Percentiles rank a stretch among this genome's conserved stretches.
Conservation (phyloP, 2,329 filamentous ascomycete species). For the Aspergillus ruber region DNA sequence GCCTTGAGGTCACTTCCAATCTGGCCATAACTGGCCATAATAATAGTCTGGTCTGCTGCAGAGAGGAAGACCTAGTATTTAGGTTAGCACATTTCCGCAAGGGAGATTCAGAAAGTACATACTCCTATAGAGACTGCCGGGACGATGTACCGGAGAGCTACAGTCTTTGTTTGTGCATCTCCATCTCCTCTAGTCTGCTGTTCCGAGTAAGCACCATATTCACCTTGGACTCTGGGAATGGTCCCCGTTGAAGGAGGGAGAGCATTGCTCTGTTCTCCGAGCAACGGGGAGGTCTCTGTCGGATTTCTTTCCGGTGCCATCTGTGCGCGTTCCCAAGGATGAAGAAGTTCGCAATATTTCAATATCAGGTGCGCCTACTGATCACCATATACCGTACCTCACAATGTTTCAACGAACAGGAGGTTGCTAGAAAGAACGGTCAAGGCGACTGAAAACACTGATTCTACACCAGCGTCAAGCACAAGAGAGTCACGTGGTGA, state of each 20-base stretch:
- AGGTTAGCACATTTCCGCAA: constrained; percentile 11
- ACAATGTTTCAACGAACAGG: not conserved
- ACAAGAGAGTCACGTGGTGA: constrained; percentile 12
- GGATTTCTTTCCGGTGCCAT: constrained; percentile 19
- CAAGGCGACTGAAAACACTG: not conserved
- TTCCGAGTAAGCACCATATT: constrained; percentile 17
- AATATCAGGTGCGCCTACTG: not conserved
- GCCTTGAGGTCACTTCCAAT: constrained; percentile 71
- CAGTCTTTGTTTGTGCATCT: constrained; percentile 18
- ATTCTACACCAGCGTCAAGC: constrained; percentile 1
- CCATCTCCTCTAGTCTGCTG: constrained; percentile 4
- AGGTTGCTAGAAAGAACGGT: not conserved
- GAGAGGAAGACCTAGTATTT: constrained; percentile 58
- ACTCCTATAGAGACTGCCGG: constrained; percentile 59
- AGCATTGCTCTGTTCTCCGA: constrained; percentile 27
- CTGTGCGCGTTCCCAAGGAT: not conserved
- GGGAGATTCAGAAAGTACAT: constrained; percentile 19
- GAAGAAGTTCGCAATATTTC: not conserved
- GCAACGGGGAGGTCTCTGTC: constrained; percentile 43
- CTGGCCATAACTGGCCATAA: constrained; percentile 68
- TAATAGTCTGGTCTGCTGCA: constrained; percentile 69
- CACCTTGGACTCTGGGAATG: constrained; percentile 9
- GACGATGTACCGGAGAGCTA: constrained; percentile 51
- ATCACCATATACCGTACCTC: not conserved
- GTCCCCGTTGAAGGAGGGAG: constrained; percentile 16